Conservation (phyloP, 2,329 filamentous ascomycete species). For the Pestalotiopsis sp. region DNA sequence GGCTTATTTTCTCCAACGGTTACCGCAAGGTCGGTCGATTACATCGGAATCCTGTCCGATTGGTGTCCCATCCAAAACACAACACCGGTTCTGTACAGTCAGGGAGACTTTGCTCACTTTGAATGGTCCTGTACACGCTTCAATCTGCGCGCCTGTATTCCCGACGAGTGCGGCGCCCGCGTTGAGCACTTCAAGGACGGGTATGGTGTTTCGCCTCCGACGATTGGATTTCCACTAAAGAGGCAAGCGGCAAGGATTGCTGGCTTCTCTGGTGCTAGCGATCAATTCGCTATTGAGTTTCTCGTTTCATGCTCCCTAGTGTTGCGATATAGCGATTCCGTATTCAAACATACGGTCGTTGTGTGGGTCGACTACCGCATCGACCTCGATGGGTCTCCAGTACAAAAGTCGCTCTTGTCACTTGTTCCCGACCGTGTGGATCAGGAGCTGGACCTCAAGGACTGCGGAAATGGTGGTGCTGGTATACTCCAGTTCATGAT, state of each 20-base stretch:
- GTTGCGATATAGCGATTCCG: conserved; percentile 10
- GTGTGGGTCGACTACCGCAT: conserved; percentile 17
- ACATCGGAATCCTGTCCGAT: conserved; percentile 13
- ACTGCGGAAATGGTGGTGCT: conserved; percentile 11
- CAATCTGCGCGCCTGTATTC: conserved; percentile 17
- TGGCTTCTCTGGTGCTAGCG: conserved; percentile 9
- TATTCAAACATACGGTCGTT: conserved; percentile 14
- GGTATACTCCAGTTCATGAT: conserved; percentile 15
- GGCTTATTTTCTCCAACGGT: conserved; percentile 16
- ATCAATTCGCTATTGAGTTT: conserved; percentile 17
- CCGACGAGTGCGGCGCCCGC: conserved; percentile 13
- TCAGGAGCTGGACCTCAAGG: conserved; percentile 14
- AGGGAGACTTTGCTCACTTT: conserved; percentile 12
- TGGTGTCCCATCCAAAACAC: conserved; percentile 17
- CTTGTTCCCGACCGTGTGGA: conserved; percentile 9
- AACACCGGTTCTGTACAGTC: conserved; percentile 16
- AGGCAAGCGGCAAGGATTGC: conserved; percentile 16
- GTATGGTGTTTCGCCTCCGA: conserved; percentile 14
- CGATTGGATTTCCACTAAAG: conserved; percentile 16
- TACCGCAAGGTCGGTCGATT: conserved; percentile 2
- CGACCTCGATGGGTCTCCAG: neutral
- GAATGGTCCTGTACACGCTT: conserved; percentile 17
- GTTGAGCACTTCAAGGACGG: conserved; percentile 7
- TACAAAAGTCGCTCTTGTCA: neutral
- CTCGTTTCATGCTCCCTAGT: conserved; percentile 16